phyloP scores from a whole-genome alignment of 768 basidiomycete species.

The Kwoniella newhampshirensis region DNA sequence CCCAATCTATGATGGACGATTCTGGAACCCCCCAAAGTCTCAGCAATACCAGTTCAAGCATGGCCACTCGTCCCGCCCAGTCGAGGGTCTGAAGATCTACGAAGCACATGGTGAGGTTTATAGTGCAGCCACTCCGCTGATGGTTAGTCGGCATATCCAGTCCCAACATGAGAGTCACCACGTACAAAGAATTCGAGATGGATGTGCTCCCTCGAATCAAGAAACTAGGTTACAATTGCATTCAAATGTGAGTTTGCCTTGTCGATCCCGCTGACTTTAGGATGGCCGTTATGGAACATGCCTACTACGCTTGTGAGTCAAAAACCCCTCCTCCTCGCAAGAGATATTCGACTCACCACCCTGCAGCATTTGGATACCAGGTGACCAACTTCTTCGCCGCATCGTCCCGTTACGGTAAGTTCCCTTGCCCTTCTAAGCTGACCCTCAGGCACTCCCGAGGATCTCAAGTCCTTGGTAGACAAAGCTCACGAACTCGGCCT shows the following conservation, averaged over 20 bases:
- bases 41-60: conserved; percentile 81
- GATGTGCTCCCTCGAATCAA: conserved; percentile 83
- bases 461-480: conserved; percentile 91
- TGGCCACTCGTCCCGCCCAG: conserved; percentile 60
- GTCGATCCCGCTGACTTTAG: conserved; percentile 22
- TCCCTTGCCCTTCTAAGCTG: not conserved
- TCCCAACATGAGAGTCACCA: conserved; percentile 78
- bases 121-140: not conserved
- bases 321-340: conserved; percentile 1
- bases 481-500: conserved; percentile 91
- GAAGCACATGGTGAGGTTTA: conserved; percentile 72
- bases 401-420: conserved; percentile 78
- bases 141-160: conserved; percentile 83
- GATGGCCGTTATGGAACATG: conserved; percentile 98
- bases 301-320: conserved; percentile 88
- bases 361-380: conserved; percentile 92
- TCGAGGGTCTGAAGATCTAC: conserved; percentile 70
- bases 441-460: conserved; percentile 71
- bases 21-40: conserved; percentile 87
- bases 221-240: conserved; percentile 89
- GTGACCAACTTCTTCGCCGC: conserved; percentile 96
- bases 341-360: not conserved
- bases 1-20: conserved; percentile 91
- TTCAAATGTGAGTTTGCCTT: conserved; percentile 64
- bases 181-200: conserved; percentile 90